These are phyloP conservation scores for Abrus pulchellus DNA, from an alignment of 306 rosid genomes.

Conservation along the genomic window DNA sequence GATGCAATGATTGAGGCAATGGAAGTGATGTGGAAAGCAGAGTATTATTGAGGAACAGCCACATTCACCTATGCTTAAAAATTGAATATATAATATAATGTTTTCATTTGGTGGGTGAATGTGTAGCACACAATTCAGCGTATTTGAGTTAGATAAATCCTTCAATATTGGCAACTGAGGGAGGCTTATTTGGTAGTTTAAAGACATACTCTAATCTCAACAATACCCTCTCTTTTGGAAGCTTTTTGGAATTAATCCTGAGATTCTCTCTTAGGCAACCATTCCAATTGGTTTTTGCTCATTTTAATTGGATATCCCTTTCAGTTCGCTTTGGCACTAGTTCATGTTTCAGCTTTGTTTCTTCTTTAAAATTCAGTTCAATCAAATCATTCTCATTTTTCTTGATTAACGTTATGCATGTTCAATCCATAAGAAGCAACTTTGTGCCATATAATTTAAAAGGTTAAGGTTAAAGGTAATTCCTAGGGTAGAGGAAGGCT, in stretches of 20 bases:
- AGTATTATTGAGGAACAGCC: slow-evolving; percentile 6
- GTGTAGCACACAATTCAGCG: slow-evolving; percentile 17
- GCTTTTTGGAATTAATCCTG: slow-evolving; percentile 10
- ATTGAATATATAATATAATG: neutral
- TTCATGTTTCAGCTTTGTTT: neutral
- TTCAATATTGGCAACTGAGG: slow-evolving; percentile 43
- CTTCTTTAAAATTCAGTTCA: neutral
- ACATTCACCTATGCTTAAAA: slow-evolving; percentile 38
- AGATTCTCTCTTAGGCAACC: neutral
- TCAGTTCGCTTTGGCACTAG: neutral
- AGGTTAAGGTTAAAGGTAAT: neutral
- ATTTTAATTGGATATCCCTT: neutral
- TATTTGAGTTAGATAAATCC: slow-evolving; percentile 13
- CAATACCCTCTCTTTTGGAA: slow-evolving; percentile 31
- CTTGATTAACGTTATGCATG: neutral
- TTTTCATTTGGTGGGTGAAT: slow-evolving; percentile 4
- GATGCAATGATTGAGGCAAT: slow-evolving; percentile 31
- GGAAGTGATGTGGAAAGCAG: slow-evolving; percentile 30
- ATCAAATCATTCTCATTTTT: neutral
- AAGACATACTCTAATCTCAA: slow-evolving; percentile 25
- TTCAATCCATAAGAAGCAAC: too few species aligned
- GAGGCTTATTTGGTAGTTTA: slow-evolving; percentile 47
- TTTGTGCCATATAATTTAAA: too few species aligned
- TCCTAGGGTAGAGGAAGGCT: neutral
- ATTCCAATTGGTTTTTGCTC: neutral